Conservation (phyloP, 768 basidiomycete species). For the Strobilomyces echinocephalus region DNA sequence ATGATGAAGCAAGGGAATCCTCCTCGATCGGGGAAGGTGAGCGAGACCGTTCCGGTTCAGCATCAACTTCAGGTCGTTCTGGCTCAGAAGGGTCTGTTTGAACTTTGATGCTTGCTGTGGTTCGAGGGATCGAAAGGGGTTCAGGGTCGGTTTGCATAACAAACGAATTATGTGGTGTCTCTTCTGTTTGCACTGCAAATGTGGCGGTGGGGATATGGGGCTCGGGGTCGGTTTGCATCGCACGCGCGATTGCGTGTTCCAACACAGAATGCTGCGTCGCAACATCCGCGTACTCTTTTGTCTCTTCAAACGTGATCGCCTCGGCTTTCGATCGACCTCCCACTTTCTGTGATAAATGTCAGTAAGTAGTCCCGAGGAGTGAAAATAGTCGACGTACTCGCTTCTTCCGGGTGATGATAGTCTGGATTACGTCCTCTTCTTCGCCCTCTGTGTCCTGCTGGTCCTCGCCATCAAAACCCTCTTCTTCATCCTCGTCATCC, state of each 20-base stretch:
- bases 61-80: slow-evolving; percentile 34
- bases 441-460: slow-evolving; percentile 59
- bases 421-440: slow-evolving; percentile 66
- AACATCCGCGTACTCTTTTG: slow-evolving; percentile 73
- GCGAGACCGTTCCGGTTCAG: slow-evolving; percentile 31
- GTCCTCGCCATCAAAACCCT: slow-evolving; percentile 37
- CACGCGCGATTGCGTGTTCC: slow-evolving; percentile 42
- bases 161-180: slow-evolving; percentile 17
- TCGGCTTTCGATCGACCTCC: slow-evolving; percentile 51
- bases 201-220: slow-evolving; percentile 44
- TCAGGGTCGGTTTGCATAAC: slow-evolving; percentile 39
- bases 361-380: slow-evolving; percentile 9
- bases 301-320: slow-evolving; percentile 48
- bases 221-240: slow-evolving; percentile 61
- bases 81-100: slow-evolving; percentile 51
- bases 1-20: slow-evolving; percentile 66
- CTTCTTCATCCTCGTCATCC: slow-evolving; percentile 41
- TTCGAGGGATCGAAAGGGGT: slow-evolving; percentile 25
- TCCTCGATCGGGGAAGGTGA: slow-evolving; percentile 44
- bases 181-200: slow-evolving; percentile 57
- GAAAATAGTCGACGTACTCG: slow-evolving; percentile 41
- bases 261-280: slow-evolving; percentile 64
- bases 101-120: slow-evolving; percentile 49
- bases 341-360: slow-evolving; percentile 49
- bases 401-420: slow-evolving; percentile 83